phyloP scores from a whole-genome alignment of 2,329 filamentous ascomycete genomes.

The Sclerotinia borealis region DNA sequence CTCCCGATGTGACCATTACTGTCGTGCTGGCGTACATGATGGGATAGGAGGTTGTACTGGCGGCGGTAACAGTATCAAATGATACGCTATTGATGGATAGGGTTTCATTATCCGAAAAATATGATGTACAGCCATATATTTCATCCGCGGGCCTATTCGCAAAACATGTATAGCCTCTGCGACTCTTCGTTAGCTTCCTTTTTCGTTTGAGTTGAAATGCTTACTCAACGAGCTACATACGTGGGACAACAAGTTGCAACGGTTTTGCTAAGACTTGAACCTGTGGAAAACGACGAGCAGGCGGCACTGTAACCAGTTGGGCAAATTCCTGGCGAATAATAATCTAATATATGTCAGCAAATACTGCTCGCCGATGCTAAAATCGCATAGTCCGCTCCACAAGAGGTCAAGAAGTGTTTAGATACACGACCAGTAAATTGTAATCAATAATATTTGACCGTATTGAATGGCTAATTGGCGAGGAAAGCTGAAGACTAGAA shows the following conservation, averaged over 20 bases:
- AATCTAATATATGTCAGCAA: background rate
- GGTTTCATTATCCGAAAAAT: background rate
- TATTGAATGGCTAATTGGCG: background rate
- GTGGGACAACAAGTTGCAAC: constrained; percentile 6
- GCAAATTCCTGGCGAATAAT: constrained; percentile 8
- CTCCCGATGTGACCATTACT: background rate
- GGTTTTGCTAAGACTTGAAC: background rate
- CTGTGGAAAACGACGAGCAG: constrained; percentile 4
- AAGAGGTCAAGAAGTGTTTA: background rate
- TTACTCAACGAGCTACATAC: background rate
- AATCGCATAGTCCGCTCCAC: background rate
- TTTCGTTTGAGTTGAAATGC: background rate
- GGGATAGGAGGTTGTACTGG: background rate
- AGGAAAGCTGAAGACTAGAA: background rate
- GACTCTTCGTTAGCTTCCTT: background rate
- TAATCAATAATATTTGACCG: background rate
- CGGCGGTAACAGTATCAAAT: background rate
- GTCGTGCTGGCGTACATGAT: background rate
- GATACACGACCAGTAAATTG: background rate
- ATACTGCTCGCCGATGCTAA: no score
- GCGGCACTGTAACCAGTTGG: background rate
- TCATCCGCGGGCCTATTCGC: background rate
- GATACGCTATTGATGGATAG: background rate
- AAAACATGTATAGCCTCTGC: constrained; percentile 4
- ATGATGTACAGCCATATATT: constrained; percentile 7